Conservation (phyloP, 306 rosid species). For the Hippophae gyantsensis region DNA sequence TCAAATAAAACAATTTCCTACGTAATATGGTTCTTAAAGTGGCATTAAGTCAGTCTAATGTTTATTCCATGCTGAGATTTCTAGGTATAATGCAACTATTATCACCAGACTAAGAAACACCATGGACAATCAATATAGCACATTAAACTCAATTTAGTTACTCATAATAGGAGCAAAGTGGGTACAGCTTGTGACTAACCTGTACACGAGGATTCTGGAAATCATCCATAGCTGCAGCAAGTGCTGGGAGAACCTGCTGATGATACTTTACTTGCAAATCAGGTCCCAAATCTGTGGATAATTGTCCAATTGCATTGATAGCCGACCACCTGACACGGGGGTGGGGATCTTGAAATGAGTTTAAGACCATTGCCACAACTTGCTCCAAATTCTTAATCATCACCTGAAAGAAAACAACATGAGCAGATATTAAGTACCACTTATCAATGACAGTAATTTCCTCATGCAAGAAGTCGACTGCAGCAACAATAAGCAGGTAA, state of each 20-base stretch:
- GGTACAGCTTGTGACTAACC: slow-evolving; percentile 32
- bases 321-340: slow-evolving; percentile 99
- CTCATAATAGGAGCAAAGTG: slow-evolving; percentile 1
- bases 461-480: background rate
- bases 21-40: too few species aligned
- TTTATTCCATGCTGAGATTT: too few species aligned
- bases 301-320: slow-evolving; percentile 90
- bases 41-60: too few species aligned
- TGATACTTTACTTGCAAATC: slow-evolving; percentile 88
- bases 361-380: slow-evolving; percentile 95
- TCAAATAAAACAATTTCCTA: too few species aligned
- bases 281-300: slow-evolving; percentile 97
- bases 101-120: background rate
- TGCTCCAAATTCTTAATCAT: slow-evolving; percentile 91
- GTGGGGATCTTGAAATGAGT: slow-evolving; percentile 84
- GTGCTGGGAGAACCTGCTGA: slow-evolving; percentile 75
- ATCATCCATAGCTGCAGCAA: slow-evolving; percentile 93
- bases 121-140: background rate
- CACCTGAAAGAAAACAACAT: slow-evolving; percentile 39
- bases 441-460: background rate
- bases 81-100: background rate
- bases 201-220: slow-evolving; percentile 96
- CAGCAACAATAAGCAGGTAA: background rate
- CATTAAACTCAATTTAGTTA: background rate
- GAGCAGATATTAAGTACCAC: background rate